These are phyloP conservation scores for Trichoderma sp. DNA, from an alignment of 2,329 filamentous ascomycete genomes.

Conservation along the genomic window DNA sequence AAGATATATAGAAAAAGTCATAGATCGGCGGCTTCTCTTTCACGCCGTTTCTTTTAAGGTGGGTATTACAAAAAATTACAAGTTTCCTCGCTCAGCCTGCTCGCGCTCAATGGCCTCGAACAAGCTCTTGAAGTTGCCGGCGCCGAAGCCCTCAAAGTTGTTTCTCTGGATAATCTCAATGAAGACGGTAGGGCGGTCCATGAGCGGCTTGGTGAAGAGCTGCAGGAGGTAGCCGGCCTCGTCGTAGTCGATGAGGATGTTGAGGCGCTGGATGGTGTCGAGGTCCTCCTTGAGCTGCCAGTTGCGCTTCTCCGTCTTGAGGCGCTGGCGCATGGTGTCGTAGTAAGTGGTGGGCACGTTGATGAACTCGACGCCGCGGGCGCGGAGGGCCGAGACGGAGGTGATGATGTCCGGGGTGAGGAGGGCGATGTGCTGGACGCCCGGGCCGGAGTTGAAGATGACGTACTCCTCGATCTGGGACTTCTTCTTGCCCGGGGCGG, in stretches of 20 bases:
- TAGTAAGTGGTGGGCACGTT: constrained; percentile 87
- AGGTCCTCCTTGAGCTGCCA: constrained; percentile 78
- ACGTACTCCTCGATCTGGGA: constrained; percentile 95
- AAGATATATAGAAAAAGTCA: neutral
- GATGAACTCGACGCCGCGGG: constrained; percentile 93
- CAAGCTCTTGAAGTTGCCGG: constrained; percentile 91
- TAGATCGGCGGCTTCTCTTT: neutral
- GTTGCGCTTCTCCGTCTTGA: constrained; percentile 62
- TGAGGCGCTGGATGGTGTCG: constrained; percentile 71
- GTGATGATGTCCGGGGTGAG: constrained; percentile 78
- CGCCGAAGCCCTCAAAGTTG: constrained; percentile 88
- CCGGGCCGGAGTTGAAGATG: constrained; percentile 84
- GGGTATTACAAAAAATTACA: constrained; percentile 48
- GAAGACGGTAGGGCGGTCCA: constrained; percentile 94
- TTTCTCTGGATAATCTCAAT: constrained; percentile 95
- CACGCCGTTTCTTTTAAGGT: neutral
- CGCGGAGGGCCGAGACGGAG: constrained; percentile 74
- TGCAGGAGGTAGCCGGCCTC: constrained; percentile 82
- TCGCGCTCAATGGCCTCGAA: constrained; percentile 96
- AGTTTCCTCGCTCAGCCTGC: constrained; percentile 81
- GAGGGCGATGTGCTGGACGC: constrained; percentile 92
- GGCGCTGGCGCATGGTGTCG: constrained; percentile 68
- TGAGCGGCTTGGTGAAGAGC: constrained; percentile 81
- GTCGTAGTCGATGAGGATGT: constrained; percentile 94
- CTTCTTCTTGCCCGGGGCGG: constrained; percentile 84